phyloP scores from a whole-genome alignment of 108 stramenopile species.

The Fistulifera pelliculosa region DNA sequence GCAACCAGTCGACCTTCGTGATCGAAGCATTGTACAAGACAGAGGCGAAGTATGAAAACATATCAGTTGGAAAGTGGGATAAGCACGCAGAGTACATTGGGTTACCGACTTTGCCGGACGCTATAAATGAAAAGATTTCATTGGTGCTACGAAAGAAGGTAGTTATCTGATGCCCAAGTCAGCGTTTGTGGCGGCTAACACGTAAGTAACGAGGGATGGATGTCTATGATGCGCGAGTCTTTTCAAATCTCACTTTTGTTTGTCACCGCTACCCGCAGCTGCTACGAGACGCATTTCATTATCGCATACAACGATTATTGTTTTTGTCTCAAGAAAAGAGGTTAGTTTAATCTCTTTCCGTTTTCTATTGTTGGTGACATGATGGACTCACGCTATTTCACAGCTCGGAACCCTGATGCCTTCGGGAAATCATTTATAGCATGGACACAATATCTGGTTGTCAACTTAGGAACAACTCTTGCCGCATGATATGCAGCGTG shows the following conservation, averaged over 20 bases:
- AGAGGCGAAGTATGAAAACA: conserved; percentile 61
- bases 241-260: too few relatives aligned
- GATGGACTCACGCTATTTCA: neutral
- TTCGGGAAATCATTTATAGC: conserved; percentile 64
- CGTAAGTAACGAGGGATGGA: too few relatives aligned
- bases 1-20: conserved; percentile 40
- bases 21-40: conserved; percentile 41
- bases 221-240: too few relatives aligned
- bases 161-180: conserved; percentile 72
- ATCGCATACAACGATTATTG: conserved; percentile 62
- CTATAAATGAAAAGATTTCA: conserved; percentile 31
- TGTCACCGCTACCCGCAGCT: too few relatives aligned
- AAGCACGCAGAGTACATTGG: conserved; percentile 49
- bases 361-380: neutral
- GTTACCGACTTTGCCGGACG: conserved; percentile 32
- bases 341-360: neutral
- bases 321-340: conserved; percentile 49
- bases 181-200: conserved; percentile 72
- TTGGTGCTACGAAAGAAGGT: conserved; percentile 38
- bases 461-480: conserved; percentile 60
- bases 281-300: conserved; percentile 49
- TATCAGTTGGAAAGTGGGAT: conserved; percentile 49
- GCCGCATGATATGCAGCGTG: conserved; percentile 55
- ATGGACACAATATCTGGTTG: conserved; percentile 64
- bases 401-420: conserved; percentile 64